A percentile compares a stretch with the other conserved stretches of the same genome.
Conservation (phyloP, 2,329 filamentous ascomycete genomes). For the Xylariaceae sp. region DNA sequence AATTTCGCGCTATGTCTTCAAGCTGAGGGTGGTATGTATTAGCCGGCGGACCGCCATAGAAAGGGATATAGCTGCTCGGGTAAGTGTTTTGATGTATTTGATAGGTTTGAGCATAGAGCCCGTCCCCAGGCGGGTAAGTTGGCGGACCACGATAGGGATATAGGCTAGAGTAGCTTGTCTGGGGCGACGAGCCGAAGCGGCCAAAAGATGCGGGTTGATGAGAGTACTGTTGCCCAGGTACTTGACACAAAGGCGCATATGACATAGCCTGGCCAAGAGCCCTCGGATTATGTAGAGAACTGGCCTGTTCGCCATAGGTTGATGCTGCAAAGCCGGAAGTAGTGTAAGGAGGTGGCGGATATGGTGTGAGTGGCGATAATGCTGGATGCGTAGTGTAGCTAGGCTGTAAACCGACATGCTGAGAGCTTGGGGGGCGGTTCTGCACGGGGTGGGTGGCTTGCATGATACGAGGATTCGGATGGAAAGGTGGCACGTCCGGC, state of each 20-base stretch:
- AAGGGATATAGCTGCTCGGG: conserved; percentile 10
- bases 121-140: background rate
- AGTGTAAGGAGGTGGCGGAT: background rate
- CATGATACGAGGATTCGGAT: conserved; percentile 48
- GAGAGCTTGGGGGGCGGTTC: background rate
- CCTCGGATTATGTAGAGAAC: too few species aligned
- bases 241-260: too few species aligned
- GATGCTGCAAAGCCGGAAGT: background rate
- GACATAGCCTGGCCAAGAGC: too few species aligned
- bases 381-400: background rate
- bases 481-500: conserved; percentile 72
- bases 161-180: background rate
- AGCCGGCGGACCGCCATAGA: conserved; percentile 27
- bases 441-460: background rate
- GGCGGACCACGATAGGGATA: background rate
- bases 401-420: background rate
- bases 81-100: conserved; percentile 16
- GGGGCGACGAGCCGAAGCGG: background rate
- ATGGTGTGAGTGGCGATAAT: background rate
- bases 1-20: conserved; percentile 49
- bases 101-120: background rate
- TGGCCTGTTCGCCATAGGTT: background rate
- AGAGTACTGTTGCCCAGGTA: too few species aligned
- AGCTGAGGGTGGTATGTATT: conserved; percentile 39
- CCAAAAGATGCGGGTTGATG: too few species aligned